These are phyloP conservation scores for Oryza punctata DNA, from an alignment of 176 grass and related monocot species.

Conservation along the genomic window DNA sequence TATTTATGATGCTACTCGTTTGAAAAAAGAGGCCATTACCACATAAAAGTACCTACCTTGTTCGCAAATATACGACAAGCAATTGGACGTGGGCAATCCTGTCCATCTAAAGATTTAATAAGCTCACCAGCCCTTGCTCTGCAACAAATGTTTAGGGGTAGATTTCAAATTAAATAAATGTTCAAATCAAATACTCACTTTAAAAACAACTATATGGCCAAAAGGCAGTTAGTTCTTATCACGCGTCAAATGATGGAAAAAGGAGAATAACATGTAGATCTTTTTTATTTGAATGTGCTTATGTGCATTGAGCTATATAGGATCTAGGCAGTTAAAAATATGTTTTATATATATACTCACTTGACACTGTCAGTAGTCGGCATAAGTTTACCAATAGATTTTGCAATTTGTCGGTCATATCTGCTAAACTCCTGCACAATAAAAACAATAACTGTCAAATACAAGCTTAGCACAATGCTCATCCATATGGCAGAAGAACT, in stretches of 20 bases:
- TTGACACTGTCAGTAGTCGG: conserved; percentile 72
- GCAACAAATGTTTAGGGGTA: conserved; percentile 9
- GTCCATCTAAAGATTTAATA: conserved; percentile 60
- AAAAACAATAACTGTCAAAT: conserved; percentile 11
- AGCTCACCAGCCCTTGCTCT: conserved; percentile 54
- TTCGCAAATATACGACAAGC: conserved; percentile 49
- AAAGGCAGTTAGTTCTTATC: background rate
- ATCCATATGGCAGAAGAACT: conserved; percentile 7
- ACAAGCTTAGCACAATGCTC: conserved; percentile 21
- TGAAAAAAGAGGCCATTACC: background rate
- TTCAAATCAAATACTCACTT: conserved; percentile 5
- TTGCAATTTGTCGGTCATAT: conserved; percentile 65
- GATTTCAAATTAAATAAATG: conserved; percentile 22
- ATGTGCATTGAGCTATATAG: conserved; percentile 20
- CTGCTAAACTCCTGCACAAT: conserved; percentile 59
- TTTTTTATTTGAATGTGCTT: conserved; percentile 26
- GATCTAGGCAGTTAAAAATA: background rate
- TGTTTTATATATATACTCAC: conserved; percentile 25
- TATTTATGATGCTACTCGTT: conserved; percentile 7
- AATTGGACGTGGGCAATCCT: conserved; percentile 47
- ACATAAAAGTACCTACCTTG: conserved; percentile 43
- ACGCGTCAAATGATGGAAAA: background rate
- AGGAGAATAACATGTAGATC: background rate
- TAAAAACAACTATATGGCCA: background rate
- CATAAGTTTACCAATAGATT: conserved; percentile 70